A percentile compares a stretch with the other conserved stretches of the same genome.
phyloP scores from a whole-genome alignment of 768 basidiomycete genomes.

The Agrocybe praecox region DNA sequence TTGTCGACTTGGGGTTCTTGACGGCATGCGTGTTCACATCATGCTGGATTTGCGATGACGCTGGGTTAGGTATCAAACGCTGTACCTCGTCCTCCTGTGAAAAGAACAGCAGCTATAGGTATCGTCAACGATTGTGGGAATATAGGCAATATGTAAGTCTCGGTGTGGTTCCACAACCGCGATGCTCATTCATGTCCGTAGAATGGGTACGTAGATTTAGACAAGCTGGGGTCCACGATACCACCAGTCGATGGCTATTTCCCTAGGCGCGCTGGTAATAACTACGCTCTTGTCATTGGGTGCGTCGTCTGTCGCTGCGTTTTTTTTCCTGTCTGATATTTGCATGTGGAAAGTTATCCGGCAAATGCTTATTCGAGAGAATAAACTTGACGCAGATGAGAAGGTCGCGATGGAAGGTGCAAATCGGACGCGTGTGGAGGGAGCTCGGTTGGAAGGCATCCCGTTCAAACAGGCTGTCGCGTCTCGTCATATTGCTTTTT shows the following conservation, averaged over 20 bases:
- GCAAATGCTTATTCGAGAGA: constrained; percentile 50
- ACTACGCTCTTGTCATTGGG: constrained; percentile 33
- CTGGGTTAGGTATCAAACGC: constrained; percentile 67
- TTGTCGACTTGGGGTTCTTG: neutral
- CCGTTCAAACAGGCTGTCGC: constrained; percentile 61
- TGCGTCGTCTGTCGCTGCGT: constrained; percentile 15
- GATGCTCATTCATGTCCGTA: constrained; percentile 18
- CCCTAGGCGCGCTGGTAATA: constrained; percentile 35
- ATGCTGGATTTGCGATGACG: constrained; percentile 48
- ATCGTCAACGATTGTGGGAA: constrained; percentile 63
- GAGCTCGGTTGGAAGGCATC: constrained; percentile 59
- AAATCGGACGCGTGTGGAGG: constrained; percentile 51
- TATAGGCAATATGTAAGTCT: constrained; percentile 57
- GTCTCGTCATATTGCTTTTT: no score
- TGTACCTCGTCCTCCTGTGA: constrained; percentile 58
- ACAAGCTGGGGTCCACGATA: constrained; percentile 67
- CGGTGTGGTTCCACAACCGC: neutral
- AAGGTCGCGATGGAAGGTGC: constrained; percentile 43
- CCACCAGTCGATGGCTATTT: constrained; percentile 62
- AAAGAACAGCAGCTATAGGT: constrained; percentile 58
- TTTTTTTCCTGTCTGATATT: neutral
- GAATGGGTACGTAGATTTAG: constrained; percentile 66
- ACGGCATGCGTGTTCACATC: neutral
- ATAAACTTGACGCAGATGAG: constrained; percentile 55
- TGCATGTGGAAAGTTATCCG: constrained; percentile 35